phyloP scores from a whole-genome alignment of 257 asterid species.

The Lithospermum erythrorhizon region DNA sequence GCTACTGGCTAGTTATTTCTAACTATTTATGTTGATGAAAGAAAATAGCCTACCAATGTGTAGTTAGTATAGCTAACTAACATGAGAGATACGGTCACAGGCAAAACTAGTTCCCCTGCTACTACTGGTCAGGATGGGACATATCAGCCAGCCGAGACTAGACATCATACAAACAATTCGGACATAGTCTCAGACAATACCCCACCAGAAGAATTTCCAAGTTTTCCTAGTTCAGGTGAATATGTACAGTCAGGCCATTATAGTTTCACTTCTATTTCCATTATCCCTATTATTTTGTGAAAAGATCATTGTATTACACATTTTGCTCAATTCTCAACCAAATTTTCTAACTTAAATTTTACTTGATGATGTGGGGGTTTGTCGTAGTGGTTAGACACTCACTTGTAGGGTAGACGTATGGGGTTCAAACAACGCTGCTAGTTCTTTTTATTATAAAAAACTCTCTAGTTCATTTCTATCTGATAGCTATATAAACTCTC shows the following conservation, averaged over 20 bases:
- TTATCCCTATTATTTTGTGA: neutral
- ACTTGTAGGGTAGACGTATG: too few species aligned
- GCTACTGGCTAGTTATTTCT: constrained; percentile 10
- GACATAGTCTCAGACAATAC: constrained; percentile 21
- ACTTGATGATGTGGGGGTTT: too few species aligned
- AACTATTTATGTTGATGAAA: constrained; percentile 3
- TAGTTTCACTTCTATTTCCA: neutral
- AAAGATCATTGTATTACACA: neutral
- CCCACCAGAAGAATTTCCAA: constrained; percentile 52
- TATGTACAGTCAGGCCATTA: constrained; percentile 55
- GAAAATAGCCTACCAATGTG: neutral
- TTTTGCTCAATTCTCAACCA: too few species aligned
- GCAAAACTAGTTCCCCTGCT: constrained; percentile 38
- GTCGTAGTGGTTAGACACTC: too few species aligned
- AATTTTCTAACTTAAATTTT: too few species aligned
- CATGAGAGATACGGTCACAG: constrained; percentile 19
- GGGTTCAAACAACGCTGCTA: too few species aligned
- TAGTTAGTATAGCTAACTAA: neutral
- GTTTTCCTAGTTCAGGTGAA: constrained; percentile 53
- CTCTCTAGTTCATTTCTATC: too few species aligned
- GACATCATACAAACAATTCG: constrained; percentile 26
- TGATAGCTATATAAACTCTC: neutral
- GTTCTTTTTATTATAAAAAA: too few species aligned
- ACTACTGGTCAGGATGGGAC: constrained; percentile 25
- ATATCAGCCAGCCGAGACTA: constrained; percentile 27